phyloP scores from a whole-genome alignment of 306 rosid genomes.

The Vigna unguiculata region DNA sequence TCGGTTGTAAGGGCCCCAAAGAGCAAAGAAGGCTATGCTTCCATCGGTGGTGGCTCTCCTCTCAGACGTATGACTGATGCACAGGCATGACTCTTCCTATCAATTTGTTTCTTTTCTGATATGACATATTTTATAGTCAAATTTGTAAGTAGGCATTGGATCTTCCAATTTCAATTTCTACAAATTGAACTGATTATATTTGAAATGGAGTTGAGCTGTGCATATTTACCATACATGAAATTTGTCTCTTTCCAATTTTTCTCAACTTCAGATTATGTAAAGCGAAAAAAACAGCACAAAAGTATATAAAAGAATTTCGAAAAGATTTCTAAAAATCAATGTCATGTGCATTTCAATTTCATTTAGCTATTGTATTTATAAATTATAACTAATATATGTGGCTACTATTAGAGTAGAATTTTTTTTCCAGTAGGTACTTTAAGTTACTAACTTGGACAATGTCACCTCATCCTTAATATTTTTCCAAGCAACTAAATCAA shows the following conservation, averaged over 20 bases:
- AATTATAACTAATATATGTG: not conserved
- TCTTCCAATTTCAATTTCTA: slow-evolving; percentile 22
- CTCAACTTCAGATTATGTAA: not conserved
- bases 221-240: not conserved
- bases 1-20: slow-evolving; percentile 82
- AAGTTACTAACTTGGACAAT: not conserved
- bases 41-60: slow-evolving; percentile 97
- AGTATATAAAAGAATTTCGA: not conserved
- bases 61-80: slow-evolving; percentile 82
- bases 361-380: not conserved
- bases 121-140: slow-evolving; percentile 2
- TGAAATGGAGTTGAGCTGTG: slow-evolving; percentile 16
- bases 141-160: not conserved
- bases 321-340: slow-evolving; percentile 2
- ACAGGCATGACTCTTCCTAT: slow-evolving; percentile 60
- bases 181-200: slow-evolving; percentile 17
- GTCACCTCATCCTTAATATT: not conserved
- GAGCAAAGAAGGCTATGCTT: slow-evolving; percentile 93
- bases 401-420: not conserved
- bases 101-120: not conserved
- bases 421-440: not conserved
- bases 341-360: not conserved
- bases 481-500: not conserved
- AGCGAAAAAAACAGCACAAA: not conserved
- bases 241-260: slow-evolving; percentile 3